Base-by-base conservation (phyloP, 352 stramenopile species). In the Globisporangium recalcitrans region DNA sequence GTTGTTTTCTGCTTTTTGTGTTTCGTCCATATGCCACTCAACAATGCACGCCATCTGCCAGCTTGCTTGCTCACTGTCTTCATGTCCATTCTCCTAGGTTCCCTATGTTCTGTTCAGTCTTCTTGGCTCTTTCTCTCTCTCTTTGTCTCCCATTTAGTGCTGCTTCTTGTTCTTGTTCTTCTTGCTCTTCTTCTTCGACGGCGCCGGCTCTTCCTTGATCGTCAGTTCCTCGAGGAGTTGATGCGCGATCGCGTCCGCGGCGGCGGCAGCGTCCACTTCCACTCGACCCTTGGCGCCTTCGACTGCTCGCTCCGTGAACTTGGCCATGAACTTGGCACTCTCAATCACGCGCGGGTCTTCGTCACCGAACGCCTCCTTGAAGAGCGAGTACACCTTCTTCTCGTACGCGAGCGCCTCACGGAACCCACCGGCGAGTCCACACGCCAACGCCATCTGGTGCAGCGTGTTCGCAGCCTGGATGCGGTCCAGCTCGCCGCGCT, bases 351-450 rank as follows among this genome's bases (percentile, higher is more conserved):
- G 83, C 42, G 83, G 75, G 49, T 96, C 85, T 13, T 95, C 70
- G 19, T 93, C 74, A 29, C 87, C 87, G 40, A 93, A 88, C 13
- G 85, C 76, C 48, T 96, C 86, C 60, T 91, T 80, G 52, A 90
- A 89, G 16, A 96, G 73, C 22, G 76, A 71, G 61, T 94, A 91
- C 52, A 93, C 87, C 61, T 93, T 91, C 71, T 96, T 93, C 68
- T 97, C 89, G 73, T 96, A 95, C 32, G 80, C 74, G 55, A 97
- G 81, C 32, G 89, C 89, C 60, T 97, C 89, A 21, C 83, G 81
- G 76, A 86, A 96, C 22, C 80, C 82, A 24, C 87, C 87, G 40
- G 81, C 85, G 22, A 94, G 76, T 3, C 74, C 71, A 55, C 84
- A 96, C 32, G 85, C 83, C 38, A 96, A 64, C 34, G 87, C 87